Evolutionary conservation across 2,329 filamentous ascomycete genomes (phyloP), one percentile per base, ranked within the genome.

Genomic region (Colletotrichum spaethianum): DNA sequence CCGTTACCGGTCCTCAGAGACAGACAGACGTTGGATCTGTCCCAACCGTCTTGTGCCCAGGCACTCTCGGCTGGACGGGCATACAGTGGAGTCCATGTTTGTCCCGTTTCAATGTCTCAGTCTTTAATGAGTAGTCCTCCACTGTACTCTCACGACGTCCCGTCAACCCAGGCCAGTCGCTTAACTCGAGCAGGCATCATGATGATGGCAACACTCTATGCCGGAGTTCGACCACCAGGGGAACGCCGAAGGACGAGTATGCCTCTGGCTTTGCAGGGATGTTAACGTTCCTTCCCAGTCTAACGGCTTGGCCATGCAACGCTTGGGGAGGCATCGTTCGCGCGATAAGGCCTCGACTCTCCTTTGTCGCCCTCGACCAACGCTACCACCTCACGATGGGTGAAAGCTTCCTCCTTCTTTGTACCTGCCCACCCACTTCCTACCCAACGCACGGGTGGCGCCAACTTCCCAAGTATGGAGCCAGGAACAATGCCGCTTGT

Each of bases 301-400:
- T 70, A 72, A 63, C 70, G 70, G 53, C 65, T 72, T 70, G 65
- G 70, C 66, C 20, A 69, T 63, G 70, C 70, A 53, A 61, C 59
- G 70, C 65, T 70, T 72, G 66, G 65, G 46, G n/a, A 64, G 36
- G n/a, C 44, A 64, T 20, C 52, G 44, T 55, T 60, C 33, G 50
- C 60, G 60, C 70, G 59, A 72, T 60, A 70, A 69, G 59, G 46
- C 38, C 70, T 60, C 60, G 66, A 33, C 23, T 46, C 28, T 53
- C 44, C 66, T 70, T 72, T 70, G 70, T 72, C 42, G 53, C 5
- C 53, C 61, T 26, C 38, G 33, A 28, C 40, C 57, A 40, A 31
- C 60, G 70, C 65, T 72, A 70, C 60, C 46, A 38, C 70, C 53
- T 70, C 70, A 70, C 59, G 60, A 72, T 72, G 28, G 55, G 23